Conservation (phyloP, 1,284 basidiomycete species). For the Sporisorium iseilematis-ciliati region DNA sequence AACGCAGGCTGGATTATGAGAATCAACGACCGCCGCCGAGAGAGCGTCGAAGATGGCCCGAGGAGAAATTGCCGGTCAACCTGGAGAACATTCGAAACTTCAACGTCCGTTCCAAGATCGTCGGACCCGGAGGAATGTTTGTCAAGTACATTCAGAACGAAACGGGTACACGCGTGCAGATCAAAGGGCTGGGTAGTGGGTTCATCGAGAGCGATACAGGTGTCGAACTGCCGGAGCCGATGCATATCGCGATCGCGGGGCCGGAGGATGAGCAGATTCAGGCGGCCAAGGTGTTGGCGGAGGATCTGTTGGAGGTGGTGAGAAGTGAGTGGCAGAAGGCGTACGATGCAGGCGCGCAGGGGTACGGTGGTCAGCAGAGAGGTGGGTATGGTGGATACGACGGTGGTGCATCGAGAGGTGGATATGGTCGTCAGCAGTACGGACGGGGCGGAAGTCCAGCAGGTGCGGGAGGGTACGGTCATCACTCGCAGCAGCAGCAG, state of each 20-base stretch:
- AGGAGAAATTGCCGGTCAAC: constrained; percentile 75
- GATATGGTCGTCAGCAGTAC: constrained; percentile 17
- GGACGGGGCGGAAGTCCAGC: constrained; percentile 20
- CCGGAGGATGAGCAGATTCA: constrained; percentile 61
- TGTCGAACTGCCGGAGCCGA: constrained; percentile 87
- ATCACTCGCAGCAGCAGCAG: constrained; percentile 29
- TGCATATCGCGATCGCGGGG: constrained; percentile 74
- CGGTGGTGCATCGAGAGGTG: constrained; percentile 19
- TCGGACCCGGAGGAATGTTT: constrained; percentile 89
- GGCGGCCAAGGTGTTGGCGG: constrained; percentile 59
- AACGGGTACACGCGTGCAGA: constrained; percentile 96
- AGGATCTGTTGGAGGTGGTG: constrained; percentile 66
- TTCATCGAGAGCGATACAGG: constrained; percentile 96
- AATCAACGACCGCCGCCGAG: constrained; percentile 49
- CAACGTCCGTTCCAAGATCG: constrained; percentile 96
- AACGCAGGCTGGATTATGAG: constrained; percentile 53
- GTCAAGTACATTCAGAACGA: constrained; percentile 99
- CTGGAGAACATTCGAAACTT: constrained; percentile 93
- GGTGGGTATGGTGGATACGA: constrained; percentile 22
- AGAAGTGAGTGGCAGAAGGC: constrained; percentile 64
- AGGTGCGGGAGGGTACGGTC: constrained; percentile 29
- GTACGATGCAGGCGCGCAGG: constrained; percentile 33
- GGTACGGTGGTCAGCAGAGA: constrained; percentile 12
- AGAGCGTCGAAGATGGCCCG: constrained; percentile 58
- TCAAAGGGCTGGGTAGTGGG: constrained; percentile 93